Evolutionary conservation across 306 rosid species (phyloP), one percentile per base, ranked within the genome.

Genomic region (Quercus suber): DNA sequence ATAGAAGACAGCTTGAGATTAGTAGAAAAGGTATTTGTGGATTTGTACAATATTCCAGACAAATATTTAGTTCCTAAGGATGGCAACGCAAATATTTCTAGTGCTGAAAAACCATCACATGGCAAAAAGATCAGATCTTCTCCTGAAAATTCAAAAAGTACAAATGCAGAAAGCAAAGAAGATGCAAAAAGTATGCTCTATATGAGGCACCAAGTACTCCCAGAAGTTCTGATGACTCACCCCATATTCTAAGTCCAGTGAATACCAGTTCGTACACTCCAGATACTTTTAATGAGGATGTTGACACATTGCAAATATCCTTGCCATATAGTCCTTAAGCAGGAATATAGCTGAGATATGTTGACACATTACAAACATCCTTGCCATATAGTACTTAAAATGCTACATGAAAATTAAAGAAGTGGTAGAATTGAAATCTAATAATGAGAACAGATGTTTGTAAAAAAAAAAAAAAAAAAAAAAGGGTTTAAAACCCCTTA

Each of bases 1-100:
- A 78, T 95, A 61, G 95, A 92, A 74, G 99, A 92, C 73, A 79
- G 97, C 83, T 86, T 94, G 88, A 91, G 88, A 76, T 80, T 90
- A 49, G 97, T 93, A 55, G 92, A 88, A 86, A 88, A 84, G 79
- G 83, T 80, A 18, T 83, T 89, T 17, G 95, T 88, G 87, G 93
- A 89, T 77, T 75, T 81, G 83, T 91, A 87, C 79, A 49, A 51
- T 74, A 73, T 69, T 63, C 69, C 59, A 64, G 86, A 87, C 5
- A 81, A 80, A 67, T 55, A 74, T 60, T 57, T 57, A 64, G 69
- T 56, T 28, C 73, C 84, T 64, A 55, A 75, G 55, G 69, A 75
- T 75, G 57, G 67, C 76, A 53, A 69, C 35, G 57, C 18, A n/a
- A 81, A 74, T 74, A 69, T 76, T 71, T 83, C 80, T 10, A 63